Evolutionary conservation across 495 filamentous ascomycete genomes (phyloP).

Genomic region (Usnea hakonensis): DNA sequence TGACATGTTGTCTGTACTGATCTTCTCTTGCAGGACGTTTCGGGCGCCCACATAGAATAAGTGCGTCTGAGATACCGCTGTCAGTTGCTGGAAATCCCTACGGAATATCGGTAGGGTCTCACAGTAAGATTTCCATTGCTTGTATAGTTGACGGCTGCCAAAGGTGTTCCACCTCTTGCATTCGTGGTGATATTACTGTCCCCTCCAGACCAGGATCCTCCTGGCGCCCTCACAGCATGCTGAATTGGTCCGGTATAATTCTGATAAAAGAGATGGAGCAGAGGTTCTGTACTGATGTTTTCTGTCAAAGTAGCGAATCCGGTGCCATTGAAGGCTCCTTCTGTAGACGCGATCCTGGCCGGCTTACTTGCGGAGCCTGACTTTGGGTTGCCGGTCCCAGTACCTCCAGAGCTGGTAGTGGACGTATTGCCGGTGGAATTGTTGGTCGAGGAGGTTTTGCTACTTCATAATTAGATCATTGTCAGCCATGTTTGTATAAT

Average conservation of each 20-base stretch:
- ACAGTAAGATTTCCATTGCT: neutral
- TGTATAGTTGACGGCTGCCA: slow-evolving; percentile 7
- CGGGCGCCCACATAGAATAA: slow-evolving; percentile 3
- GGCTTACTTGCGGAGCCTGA: neutral
- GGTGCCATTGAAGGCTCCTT: slow-evolving; percentile 13
- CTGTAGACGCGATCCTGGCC: slow-evolving; percentile 1
- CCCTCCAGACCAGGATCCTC: slow-evolving; percentile 3
- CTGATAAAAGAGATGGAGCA: slow-evolving; percentile 4
- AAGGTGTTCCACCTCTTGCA: slow-evolving; percentile 5
- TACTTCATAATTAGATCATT: neutral
- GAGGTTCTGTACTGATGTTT: neutral
- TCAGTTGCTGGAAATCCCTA: neutral
- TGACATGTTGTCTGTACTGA: slow-evolving; percentile 6
- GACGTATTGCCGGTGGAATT: neutral
- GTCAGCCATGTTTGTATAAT: neutral
- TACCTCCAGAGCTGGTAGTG: neutral
- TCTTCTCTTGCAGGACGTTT: slow-evolving; percentile 5
- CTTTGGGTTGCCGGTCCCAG: neutral
- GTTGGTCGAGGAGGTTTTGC: neutral
- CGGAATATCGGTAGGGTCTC: neutral
- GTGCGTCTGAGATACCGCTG: neutral
- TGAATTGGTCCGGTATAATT: neutral
- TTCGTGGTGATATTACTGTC: neutral
- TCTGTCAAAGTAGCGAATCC: neutral
- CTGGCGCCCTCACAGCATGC: slow-evolving; percentile 1